Percentiles rank a stretch among this genome's conserved stretches.
Conservation (phyloP, 1,284 basidiomycete species). For the Cerrena zonata region DNA sequence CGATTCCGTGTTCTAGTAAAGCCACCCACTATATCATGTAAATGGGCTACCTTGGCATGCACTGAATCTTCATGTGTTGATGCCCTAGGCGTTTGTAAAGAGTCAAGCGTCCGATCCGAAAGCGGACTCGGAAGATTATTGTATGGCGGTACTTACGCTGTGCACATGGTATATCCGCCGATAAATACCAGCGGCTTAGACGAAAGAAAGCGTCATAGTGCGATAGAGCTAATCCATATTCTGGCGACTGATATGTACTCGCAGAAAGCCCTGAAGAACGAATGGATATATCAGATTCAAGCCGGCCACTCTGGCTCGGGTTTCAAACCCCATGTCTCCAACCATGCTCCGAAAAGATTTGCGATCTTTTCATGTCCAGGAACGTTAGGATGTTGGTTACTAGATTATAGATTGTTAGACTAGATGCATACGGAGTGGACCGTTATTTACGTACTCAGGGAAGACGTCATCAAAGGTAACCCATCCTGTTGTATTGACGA, state of each 20-base stretch:
- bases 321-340: constrained; percentile 39
- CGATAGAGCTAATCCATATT: not conserved
- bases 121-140: not conserved
- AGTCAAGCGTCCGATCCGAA: not conserved
- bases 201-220: too few species aligned
- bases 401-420: constrained; percentile 14
- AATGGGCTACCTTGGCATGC: not conserved
- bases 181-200: too few species aligned
- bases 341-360: constrained; percentile 38
- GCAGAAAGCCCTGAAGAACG: not conserved
- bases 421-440: not conserved
- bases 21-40: too few species aligned
- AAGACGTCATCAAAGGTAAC: constrained; percentile 48
- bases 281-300: not conserved
- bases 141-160: not conserved
- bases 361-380: constrained; percentile 46
- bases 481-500: constrained; percentile 57
- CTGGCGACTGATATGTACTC: not conserved
- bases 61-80: not conserved
- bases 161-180: not conserved
- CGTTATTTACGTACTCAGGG: constrained; percentile 34
- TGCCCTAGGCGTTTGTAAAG: not conserved
- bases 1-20: too few species aligned
- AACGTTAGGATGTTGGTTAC: constrained; percentile 46
- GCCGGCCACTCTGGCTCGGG: constrained; percentile 28